Base-by-base conservation (phyloP, 352 stramenopile genomes). In the Phytophthora lateralis region DNA sequence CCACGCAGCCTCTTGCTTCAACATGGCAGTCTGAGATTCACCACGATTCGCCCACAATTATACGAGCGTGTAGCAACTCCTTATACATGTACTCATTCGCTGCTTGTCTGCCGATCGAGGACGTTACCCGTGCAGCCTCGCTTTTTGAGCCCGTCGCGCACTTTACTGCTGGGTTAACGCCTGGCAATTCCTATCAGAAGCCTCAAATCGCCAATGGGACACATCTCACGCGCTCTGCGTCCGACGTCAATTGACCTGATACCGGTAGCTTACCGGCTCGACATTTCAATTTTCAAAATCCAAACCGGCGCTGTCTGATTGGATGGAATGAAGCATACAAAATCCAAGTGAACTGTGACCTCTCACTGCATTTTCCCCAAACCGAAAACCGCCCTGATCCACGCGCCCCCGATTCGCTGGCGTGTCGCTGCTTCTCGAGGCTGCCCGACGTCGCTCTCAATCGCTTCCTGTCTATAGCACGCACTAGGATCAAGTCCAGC, bases 271-370 rank as follows among this genome's bases (percentile, higher is more conserved):
- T 39, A 70, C 60, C 60, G 54, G 60, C 62, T 6, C 6, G 14
- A 21, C 34, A 30, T 6, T 30, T 30, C 3, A 5, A 14, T 8
- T 72, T 80, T 75, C 20, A 80, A 80, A 62, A 56, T 80, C 69
- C 35, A 57, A 78, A 73, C 57, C 24, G n/a, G 12, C 18, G 11
- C 2, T 7, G 20, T 55, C n/a, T 67, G 51, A 69, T 73, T 73
- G 65, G 65, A 34, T 58, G 51, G 49, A 60, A 65, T 58, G 1
- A 6, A 15, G 0, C 18, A 66, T 75, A 78, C 32, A 74, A 34
- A 76, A 53, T 11, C 5, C 58, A 72, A 79, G 66, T 62, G 8
- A 66, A 26, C 15, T 9, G 48, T 26, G 32, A 51, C 47, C 12
- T 17, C 39, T 49, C 49, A 49, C 60, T 45, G 46, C 27, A 21